Conservation (phyloP, 352 stramenopile genomes). For the Pythium periplocum region DNA sequence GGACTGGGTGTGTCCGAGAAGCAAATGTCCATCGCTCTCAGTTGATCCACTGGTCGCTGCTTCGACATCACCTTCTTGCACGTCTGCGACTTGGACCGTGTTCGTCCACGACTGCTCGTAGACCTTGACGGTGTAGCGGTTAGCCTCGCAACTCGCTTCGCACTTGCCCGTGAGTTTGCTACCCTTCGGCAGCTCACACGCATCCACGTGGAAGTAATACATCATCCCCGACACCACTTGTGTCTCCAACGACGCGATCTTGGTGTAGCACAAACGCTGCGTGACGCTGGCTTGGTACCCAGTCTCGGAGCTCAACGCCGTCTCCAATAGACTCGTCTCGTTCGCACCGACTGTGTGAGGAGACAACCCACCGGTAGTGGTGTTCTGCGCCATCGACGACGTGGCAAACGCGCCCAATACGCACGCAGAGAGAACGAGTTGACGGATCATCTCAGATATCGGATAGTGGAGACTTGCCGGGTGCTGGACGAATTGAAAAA, state of each 20-base stretch:
- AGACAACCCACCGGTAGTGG: neutral
- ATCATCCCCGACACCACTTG: conserved; percentile 17
- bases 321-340: neutral
- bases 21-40: neutral
- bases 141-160: neutral
- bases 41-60: neutral
- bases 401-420: no score
- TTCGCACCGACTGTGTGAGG: neutral
- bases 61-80: neutral
- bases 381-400: no score
- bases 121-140: neutral
- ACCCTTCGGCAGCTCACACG: conserved; percentile 3
- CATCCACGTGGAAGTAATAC: conserved; percentile 13
- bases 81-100: conserved; percentile 3
- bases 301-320: neutral
- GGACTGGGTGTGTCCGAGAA: neutral
- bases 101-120: conserved; percentile 9
- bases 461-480: no score
- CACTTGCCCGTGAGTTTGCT: neutral
- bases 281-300: conserved; percentile 8
- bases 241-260: conserved; percentile 13
- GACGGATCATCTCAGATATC: no score
- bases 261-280: conserved; percentile 20
- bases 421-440: no score
- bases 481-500: no score